Percentiles rank a stretch among this genome's conserved stretches.
These are phyloP conservation scores for Arabis hirsuta DNA, from an alignment of 345 rosid genomes.

Conservation along the genomic window DNA sequence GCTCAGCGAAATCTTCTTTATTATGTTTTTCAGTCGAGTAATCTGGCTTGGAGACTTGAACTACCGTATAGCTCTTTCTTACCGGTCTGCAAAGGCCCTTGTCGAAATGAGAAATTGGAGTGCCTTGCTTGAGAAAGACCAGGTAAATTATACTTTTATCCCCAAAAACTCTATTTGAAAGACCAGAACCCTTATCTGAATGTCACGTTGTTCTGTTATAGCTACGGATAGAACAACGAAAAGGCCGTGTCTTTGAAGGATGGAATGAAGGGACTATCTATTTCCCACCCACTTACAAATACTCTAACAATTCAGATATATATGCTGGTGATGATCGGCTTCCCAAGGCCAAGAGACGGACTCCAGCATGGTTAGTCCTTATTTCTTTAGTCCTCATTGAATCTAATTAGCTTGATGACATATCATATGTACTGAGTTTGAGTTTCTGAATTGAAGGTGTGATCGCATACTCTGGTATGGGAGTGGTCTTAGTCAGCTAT, in stretches of 20 bases:
- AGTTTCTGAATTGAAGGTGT: slow-evolving; percentile 63
- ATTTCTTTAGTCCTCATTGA: not conserved
- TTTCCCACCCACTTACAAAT: slow-evolving; percentile 98
- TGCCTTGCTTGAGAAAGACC: slow-evolving; percentile 89
- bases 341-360: slow-evolving; percentile 89
- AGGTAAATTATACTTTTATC: slow-evolving; percentile 51
- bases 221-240: slow-evolving; percentile 82
- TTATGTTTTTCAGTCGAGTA: slow-evolving; percentile 61
- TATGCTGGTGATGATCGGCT: slow-evolving; percentile 83
- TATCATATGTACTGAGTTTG: slow-evolving; percentile 14
- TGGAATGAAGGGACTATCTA: slow-evolving; percentile 95
- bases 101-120: slow-evolving; percentile 99
- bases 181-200: not conserved
- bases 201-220: slow-evolving; percentile 31
- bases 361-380: slow-evolving; percentile 83
- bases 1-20: not conserved
- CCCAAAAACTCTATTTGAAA: slow-evolving; percentile 37
- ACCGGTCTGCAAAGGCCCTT: slow-evolving; percentile 84
- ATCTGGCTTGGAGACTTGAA: slow-evolving; percentile 99
- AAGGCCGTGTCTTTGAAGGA: slow-evolving; percentile 80
- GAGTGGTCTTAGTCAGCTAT: slow-evolving; percentile 74
- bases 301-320: slow-evolving; percentile 91
- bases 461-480: slow-evolving; percentile 99
- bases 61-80: slow-evolving; percentile 87
- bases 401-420: not conserved